A percentile compares a stretch with the other conserved stretches of the same genome.
phyloP scores from a whole-genome alignment of 2,329 filamentous ascomycete genomes.

The Phialocephala subalpina region DNA sequence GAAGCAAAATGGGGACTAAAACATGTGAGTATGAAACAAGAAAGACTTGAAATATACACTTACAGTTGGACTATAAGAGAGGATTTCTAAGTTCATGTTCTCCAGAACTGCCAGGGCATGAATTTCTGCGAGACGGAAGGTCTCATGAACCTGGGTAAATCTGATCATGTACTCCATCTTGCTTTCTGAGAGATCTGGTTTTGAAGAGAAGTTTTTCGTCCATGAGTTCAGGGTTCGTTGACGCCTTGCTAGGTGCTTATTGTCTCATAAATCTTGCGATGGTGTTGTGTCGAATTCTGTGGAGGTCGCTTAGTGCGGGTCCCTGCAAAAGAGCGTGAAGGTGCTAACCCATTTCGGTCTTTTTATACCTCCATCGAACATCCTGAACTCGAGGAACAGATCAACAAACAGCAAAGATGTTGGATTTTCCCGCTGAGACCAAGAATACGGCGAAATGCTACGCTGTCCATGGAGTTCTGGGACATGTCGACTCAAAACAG shows the following conservation, averaged over 20 bases:
- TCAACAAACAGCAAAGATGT: slow-evolving; percentile 45
- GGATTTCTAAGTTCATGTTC: slow-evolving; percentile 71
- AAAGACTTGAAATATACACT: slow-evolving; percentile 44
- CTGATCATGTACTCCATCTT: slow-evolving; percentile 84
- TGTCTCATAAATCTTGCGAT: background rate
- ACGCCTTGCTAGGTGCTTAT: too few species aligned
- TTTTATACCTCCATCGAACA: slow-evolving; percentile 12
- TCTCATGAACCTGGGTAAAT: slow-evolving; percentile 88
- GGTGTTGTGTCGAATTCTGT: slow-evolving; percentile 9
- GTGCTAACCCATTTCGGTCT: slow-evolving; percentile 26
- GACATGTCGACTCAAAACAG: slow-evolving; percentile 75
- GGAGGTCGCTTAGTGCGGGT: slow-evolving; percentile 15
- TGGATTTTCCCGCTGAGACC: slow-evolving; percentile 49
- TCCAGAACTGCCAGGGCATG: slow-evolving; percentile 78
- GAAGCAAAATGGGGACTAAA: slow-evolving; percentile 86
- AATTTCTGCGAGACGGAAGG: slow-evolving; percentile 87
- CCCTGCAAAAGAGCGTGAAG: slow-evolving; percentile 1
- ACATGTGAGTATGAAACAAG: slow-evolving; percentile 28
- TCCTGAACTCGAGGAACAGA: background rate
- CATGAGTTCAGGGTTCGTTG: slow-evolving; percentile 1
- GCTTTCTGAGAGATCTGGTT: background rate
- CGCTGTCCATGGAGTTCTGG: slow-evolving; percentile 73
- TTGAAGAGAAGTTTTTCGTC: background rate
- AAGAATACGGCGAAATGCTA: slow-evolving; percentile 69
- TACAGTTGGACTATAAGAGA: slow-evolving; percentile 80